Conservation (phyloP, 2,329 filamentous ascomycete species). For the Apiospora hydei region DNA sequence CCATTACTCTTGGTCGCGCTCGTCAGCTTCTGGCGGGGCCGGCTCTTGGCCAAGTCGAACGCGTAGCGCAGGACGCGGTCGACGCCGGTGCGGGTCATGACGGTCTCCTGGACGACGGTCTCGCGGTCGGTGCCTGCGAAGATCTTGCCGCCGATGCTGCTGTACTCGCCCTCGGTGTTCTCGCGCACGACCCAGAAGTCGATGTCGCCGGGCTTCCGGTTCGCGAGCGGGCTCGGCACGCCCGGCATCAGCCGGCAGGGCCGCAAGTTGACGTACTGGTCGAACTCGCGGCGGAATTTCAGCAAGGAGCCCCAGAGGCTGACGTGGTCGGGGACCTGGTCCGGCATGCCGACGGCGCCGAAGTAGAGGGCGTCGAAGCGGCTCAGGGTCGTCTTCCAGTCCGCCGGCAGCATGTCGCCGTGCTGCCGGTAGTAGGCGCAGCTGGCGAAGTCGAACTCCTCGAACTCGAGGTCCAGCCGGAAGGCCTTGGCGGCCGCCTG, state of each 20-base stretch:
- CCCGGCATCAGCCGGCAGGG: conserved; percentile 69
- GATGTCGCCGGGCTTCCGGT: conserved; percentile 62
- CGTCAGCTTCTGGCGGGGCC: conserved; percentile 63
- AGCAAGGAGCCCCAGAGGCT: conserved; percentile 72
- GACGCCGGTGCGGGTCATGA: conserved; percentile 66
- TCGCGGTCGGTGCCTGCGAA: conserved; percentile 66
- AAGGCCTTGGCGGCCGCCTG: conserved; percentile 57
- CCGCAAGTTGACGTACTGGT: conserved; percentile 74
- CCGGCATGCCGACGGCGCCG: conserved; percentile 67
- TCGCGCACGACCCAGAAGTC: conserved; percentile 72
- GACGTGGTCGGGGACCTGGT: conserved; percentile 68
- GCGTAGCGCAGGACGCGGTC: conserved; percentile 67
- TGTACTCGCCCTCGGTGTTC: conserved; percentile 71
- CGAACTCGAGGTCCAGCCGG: conserved; percentile 63
- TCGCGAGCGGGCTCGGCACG: conserved; percentile 62
- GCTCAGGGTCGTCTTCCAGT: conserved; percentile 60
- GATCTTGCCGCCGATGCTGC: conserved; percentile 66
- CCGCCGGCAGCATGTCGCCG: conserved; percentile 50
- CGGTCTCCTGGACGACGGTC: conserved; percentile 64
- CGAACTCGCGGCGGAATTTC: conserved; percentile 70
- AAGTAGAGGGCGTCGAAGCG: conserved; percentile 73
- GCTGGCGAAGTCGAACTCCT: conserved; percentile 71
- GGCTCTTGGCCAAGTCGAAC: conserved; percentile 63
- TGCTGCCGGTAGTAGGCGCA: conserved; percentile 63
- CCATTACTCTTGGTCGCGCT: conserved; percentile 73